Percentiles rank a stretch among this genome's conserved stretches.
Conservation (phyloP, 768 basidiomycete genomes). For the Kwoniella newhampshirensis region DNA sequence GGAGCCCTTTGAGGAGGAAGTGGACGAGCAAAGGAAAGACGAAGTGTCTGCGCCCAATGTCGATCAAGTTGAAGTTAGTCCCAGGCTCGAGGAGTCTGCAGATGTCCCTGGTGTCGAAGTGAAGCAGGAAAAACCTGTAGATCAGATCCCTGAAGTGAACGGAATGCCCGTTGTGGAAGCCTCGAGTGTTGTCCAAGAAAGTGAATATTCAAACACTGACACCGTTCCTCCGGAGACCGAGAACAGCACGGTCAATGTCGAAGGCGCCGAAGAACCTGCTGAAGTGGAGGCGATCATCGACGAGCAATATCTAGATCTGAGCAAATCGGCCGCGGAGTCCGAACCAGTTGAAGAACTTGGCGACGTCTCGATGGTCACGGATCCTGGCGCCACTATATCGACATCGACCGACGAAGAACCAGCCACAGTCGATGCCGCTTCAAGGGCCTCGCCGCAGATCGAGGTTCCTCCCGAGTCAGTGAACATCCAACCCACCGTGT, state of each 20-base stretch:
- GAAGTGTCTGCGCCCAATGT: neutral
- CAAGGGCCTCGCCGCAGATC: too few relatives aligned
- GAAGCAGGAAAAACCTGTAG: too few relatives aligned
- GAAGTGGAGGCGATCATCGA: slow-evolving; percentile 8
- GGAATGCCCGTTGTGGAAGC: too few relatives aligned
- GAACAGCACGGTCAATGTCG: neutral
- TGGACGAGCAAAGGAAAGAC: slow-evolving; percentile 4
- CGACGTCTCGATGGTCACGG: slow-evolving; percentile 27
- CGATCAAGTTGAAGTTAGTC: too few relatives aligned
- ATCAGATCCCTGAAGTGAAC: too few relatives aligned
- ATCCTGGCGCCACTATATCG: neutral
- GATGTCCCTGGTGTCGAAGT: too few relatives aligned
- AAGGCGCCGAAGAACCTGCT: slow-evolving; percentile 1
- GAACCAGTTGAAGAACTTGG: slow-evolving; percentile 16
- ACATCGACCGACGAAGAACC: neutral
- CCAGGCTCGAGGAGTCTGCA: too few relatives aligned
- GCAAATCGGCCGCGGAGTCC: neutral
- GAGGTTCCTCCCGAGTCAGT: neutral
- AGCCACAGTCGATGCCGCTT: neutral
- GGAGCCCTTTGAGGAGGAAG: slow-evolving; percentile 5
- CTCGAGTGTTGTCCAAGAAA: too few relatives aligned
- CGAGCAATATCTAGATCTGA: neutral
- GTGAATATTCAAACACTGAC: too few relatives aligned
- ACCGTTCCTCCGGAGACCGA: too few relatives aligned
- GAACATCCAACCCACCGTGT: too few relatives aligned